phyloP scores from a whole-genome alignment of 2,329 filamentous ascomycete genomes.

The Penicillium vulpinum region DNA sequence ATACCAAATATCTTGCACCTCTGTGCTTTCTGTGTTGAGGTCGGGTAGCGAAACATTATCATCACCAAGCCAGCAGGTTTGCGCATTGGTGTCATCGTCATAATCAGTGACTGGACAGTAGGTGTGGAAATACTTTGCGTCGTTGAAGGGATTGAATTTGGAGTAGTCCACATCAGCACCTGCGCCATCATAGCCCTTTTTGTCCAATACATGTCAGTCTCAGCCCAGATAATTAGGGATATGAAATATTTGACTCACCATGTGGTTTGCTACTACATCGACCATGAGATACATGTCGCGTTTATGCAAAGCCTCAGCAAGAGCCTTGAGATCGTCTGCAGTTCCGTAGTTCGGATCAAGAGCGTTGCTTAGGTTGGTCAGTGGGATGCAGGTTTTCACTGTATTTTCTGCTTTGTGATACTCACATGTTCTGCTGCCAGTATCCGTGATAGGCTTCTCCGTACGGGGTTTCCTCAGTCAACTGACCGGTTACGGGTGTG shows the following conservation, averaged over 20 bases:
- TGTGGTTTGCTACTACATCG: constrained; percentile 50
- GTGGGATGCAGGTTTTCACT: neutral
- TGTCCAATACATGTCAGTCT: constrained; percentile 8
- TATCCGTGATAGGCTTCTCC: constrained; percentile 52
- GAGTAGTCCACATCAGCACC: constrained; percentile 54
- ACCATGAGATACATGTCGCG: constrained; percentile 63
- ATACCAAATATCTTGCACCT: constrained; percentile 54
- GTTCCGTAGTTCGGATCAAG: constrained; percentile 63
- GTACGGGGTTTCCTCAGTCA: constrained; percentile 37
- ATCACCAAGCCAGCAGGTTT: constrained; percentile 57
- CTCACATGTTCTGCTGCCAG: constrained; percentile 51
- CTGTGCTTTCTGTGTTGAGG: constrained; percentile 55
- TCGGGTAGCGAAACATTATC: constrained; percentile 62
- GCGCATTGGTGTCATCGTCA: constrained; percentile 47
- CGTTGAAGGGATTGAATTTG: constrained; percentile 56
- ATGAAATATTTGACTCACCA: constrained; percentile 5
- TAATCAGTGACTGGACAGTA: constrained; percentile 59
- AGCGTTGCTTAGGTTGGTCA: constrained; percentile 34
- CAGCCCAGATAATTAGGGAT: neutral
- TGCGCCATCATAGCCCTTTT: constrained; percentile 50
- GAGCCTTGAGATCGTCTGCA: constrained; percentile 57
- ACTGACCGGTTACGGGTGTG: constrained; percentile 46
- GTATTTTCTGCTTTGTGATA: neutral
- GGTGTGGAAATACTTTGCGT: constrained; percentile 60
- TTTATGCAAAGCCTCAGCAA: constrained; percentile 57